A percentile compares a stretch with the other conserved stretches of the same genome.
These are phyloP conservation scores for Phaeophleospora eucalypticola DNA, from an alignment of 2,329 filamentous ascomycete species.

Conservation along the genomic window DNA sequence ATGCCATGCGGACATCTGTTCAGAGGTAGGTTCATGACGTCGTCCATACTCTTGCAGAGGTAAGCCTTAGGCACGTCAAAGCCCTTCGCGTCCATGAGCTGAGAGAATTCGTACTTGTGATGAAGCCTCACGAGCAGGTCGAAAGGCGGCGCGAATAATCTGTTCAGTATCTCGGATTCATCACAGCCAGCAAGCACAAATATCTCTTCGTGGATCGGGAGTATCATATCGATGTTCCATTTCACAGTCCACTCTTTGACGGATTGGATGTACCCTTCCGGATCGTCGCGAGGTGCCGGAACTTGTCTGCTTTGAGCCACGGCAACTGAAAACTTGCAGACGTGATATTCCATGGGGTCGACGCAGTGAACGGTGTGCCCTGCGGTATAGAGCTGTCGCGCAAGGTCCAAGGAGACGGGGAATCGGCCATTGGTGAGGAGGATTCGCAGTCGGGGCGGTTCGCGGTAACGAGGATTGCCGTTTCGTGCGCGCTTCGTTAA, in stretches of 20 bases:
- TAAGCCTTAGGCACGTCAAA: slow-evolving; percentile 25
- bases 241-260: slow-evolving; percentile 13
- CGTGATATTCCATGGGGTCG: slow-evolving; percentile 16
- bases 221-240: slow-evolving; percentile 20
- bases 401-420: slow-evolving; percentile 19
- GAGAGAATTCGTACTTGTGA: slow-evolving; percentile 31
- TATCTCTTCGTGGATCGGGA: slow-evolving; percentile 33
- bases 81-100: slow-evolving; percentile 21
- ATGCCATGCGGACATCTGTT: slow-evolving; percentile 23
- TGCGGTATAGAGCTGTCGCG: slow-evolving; percentile 13
- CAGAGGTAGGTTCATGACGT: slow-evolving; percentile 14
- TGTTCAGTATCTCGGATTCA: slow-evolving; percentile 23
- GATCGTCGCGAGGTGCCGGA: slow-evolving; percentile 15
- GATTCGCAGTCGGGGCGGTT: slow-evolving; percentile 7
- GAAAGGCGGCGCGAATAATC: slow-evolving; percentile 29
- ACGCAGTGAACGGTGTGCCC: slow-evolving; percentile 18
- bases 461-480: neutral
- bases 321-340: slow-evolving; percentile 18
- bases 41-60: slow-evolving; percentile 24
- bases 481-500: neutral
- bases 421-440: slow-evolving; percentile 22
- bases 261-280: slow-evolving; percentile 15
- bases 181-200: slow-evolving; percentile 29
- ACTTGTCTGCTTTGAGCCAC: slow-evolving; percentile 11
- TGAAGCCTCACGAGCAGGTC: slow-evolving; percentile 28